phyloP scores from a whole-genome alignment of 257 asterid genomes.

The Plantago elongata region DNA sequence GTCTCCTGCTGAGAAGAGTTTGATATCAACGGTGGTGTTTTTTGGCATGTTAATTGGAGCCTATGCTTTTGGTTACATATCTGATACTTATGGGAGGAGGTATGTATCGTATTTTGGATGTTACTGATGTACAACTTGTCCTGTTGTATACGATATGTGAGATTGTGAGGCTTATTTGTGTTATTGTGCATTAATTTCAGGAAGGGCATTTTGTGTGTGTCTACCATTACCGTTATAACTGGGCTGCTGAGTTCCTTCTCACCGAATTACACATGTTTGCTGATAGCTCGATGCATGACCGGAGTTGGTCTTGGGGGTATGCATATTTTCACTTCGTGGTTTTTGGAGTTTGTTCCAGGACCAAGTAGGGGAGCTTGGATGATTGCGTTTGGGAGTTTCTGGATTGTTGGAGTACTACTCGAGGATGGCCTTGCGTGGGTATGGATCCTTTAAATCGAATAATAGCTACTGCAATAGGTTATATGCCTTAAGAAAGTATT shows the following conservation, averaged over 20 bases:
- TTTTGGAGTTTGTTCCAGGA: constrained; percentile 44
- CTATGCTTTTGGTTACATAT: background rate
- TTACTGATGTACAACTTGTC: too few species aligned
- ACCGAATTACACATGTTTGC: constrained; percentile 33
- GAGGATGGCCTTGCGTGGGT: constrained; percentile 59
- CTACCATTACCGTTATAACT: constrained; percentile 32
- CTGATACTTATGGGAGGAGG: constrained; percentile 4
- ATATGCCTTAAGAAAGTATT: too few species aligned
- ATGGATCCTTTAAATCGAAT: background rate
- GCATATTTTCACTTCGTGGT: constrained; percentile 38
- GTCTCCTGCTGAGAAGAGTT: background rate
- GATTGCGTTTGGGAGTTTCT: constrained; percentile 41
- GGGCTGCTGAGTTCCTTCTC: constrained; percentile 47
- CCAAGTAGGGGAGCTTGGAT: constrained; percentile 49
- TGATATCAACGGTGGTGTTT: constrained; percentile 2
- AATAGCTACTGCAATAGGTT: too few species aligned
- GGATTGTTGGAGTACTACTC: constrained; percentile 45
- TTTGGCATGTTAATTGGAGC: constrained; percentile 2
- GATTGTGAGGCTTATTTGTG: background rate
- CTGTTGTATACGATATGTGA: background rate
- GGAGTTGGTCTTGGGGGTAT: constrained; percentile 49
- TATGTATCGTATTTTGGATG: background rate
- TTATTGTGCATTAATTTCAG: constrained; percentile 15
- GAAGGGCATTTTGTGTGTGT: constrained; percentile 38
- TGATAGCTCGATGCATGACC: constrained; percentile 38